Conservation (phyloP, 176 grass and related monocot species). For the Lolium rigidum region DNA sequence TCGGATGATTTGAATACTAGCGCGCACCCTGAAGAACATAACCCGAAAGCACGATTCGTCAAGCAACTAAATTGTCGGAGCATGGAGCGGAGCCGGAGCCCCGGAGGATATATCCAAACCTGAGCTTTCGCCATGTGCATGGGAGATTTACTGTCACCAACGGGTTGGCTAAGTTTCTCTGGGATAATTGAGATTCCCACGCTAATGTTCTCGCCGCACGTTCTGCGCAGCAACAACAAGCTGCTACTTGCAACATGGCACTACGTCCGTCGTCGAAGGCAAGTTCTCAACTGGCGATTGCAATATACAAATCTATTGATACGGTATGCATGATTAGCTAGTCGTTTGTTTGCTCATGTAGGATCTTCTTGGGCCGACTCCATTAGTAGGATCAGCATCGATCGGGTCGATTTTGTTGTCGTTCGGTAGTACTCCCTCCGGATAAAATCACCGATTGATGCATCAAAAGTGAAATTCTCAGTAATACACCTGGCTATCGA, state of each 20-base stretch:
- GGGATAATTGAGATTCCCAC: conserved; percentile 31
- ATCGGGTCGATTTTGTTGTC: not conserved
- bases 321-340: not conserved
- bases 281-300: not conserved
- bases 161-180: not conserved
- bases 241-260: conserved; percentile 34
- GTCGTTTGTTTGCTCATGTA: not conserved
- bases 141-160: not conserved
- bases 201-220: not conserved
- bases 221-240: not conserved
- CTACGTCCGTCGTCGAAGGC: not conserved
- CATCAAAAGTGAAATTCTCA: no score
- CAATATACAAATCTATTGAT: not conserved
- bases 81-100: not conserved
- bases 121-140: conserved; percentile 25
- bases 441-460: no score
- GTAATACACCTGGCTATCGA: no score
- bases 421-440: not conserved
- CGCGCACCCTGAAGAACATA: not conserved
- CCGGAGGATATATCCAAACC: not conserved
- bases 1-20: not conserved
- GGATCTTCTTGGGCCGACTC: conserved; percentile 2
- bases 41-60: conserved; percentile 20
- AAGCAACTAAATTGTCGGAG: conserved; percentile 30
- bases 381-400: conserved; percentile 2